These are phyloP conservation scores for Chaetomium tenue DNA, from an alignment of 495 filamentous ascomycete species.

Conservation along the genomic window DNA sequence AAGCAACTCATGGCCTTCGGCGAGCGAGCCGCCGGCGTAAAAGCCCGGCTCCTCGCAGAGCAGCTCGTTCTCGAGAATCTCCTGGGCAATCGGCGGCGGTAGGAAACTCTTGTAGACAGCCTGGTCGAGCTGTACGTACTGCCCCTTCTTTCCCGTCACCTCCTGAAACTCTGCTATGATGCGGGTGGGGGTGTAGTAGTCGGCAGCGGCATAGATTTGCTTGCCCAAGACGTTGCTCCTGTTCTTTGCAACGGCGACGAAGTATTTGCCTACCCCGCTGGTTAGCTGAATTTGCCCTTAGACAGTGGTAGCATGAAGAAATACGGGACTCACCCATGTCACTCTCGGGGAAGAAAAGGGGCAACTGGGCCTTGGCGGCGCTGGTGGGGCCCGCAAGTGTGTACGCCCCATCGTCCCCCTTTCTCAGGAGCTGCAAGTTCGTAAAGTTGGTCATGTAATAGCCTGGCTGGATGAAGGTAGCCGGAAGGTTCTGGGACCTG, in stretches of 20 bases:
- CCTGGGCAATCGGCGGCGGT: conserved; percentile 16
- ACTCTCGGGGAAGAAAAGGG: conserved; percentile 45
- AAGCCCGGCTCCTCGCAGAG: conserved; percentile 3
- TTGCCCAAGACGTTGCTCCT: conserved; percentile 51
- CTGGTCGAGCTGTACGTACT: conserved; percentile 45
- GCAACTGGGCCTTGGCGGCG: conserved; percentile 26
- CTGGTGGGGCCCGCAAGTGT: not conserved
- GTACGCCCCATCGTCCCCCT: conserved; percentile 1
- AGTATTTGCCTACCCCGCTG: conserved; percentile 44
- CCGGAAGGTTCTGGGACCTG: conserved; percentile 34
- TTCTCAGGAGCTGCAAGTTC: not conserved
- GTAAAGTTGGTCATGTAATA: conserved; percentile 47
- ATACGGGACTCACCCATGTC: conserved; percentile 39
- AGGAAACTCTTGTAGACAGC: conserved; percentile 40
- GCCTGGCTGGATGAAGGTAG: conserved; percentile 46
- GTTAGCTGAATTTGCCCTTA: not conserved
- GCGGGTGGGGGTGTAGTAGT: conserved; percentile 38
- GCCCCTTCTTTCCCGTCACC: conserved; percentile 47
- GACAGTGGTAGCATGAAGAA: no score
- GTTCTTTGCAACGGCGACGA: conserved; percentile 50
- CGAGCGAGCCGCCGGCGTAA: not conserved
- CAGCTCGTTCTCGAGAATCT: conserved; percentile 11
- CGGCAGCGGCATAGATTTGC: conserved; percentile 42
- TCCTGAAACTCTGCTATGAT: conserved; percentile 36
- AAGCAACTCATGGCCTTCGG: not conserved